A percentile compares a stretch with the other conserved stretches of the same genome.
phyloP scores from a whole-genome alignment of 768 basidiomycete species.

The Rhodotorula babjevae region DNA sequence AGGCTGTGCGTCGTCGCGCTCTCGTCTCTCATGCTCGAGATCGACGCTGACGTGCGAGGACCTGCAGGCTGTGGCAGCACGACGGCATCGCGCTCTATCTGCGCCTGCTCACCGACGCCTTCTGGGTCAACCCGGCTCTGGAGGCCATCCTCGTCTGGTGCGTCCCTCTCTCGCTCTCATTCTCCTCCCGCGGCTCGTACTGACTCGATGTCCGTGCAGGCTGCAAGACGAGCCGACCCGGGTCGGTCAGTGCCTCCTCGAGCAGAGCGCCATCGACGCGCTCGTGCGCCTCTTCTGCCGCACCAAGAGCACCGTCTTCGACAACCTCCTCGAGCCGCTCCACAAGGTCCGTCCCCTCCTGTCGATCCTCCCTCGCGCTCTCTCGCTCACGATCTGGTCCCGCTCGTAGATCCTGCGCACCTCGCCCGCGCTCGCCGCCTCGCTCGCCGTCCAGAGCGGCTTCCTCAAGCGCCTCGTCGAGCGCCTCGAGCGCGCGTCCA shows the following conservation, averaged over 20 bases:
- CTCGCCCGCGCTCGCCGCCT: conserved; percentile 67
- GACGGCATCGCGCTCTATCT: conserved; percentile 80
- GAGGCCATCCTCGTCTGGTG: conserved; percentile 88
- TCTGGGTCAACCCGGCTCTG: conserved; percentile 85
- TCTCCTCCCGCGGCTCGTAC: too few relatives aligned
- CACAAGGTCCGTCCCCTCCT: conserved; percentile 57
- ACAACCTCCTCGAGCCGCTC: conserved; percentile 84
- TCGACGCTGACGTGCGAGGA: background rate
- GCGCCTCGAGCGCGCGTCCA: conserved; percentile 59
- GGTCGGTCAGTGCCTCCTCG: conserved; percentile 81
- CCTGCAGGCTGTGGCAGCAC: conserved; percentile 64
- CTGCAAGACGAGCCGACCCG: conserved; percentile 90
- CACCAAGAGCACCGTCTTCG: conserved; percentile 64
- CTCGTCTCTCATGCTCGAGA: background rate
- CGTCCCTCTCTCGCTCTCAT: conserved; percentile 38
- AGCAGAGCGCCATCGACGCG: conserved; percentile 60
- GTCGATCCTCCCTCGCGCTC: background rate
- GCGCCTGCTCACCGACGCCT: conserved; percentile 71
- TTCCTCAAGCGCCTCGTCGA: conserved; percentile 88
- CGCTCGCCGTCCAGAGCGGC: conserved; percentile 66
- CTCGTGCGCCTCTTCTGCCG: conserved; percentile 74
- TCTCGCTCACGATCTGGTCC: too few relatives aligned
- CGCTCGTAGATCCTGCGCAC: conserved; percentile 58
- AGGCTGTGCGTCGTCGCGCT: conserved; percentile 51
- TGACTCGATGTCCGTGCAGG: conserved; percentile 51